These are phyloP conservation scores for Aspergillus pseudoterreus DNA, from an alignment of 2,329 filamentous ascomycete species.

Conservation along the genomic window DNA sequence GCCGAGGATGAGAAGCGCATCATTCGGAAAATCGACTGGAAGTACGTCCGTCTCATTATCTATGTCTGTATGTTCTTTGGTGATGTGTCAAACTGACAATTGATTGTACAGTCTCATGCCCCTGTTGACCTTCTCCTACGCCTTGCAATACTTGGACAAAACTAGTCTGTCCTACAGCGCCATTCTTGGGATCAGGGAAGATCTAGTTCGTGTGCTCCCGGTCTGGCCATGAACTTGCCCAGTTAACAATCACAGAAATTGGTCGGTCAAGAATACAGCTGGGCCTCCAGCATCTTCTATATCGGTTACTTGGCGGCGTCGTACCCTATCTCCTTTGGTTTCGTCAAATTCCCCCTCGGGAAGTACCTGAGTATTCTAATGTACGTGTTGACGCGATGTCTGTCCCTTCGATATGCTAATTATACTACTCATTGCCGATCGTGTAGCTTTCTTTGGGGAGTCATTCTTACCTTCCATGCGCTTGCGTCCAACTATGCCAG, in stretches of 20 bases:
- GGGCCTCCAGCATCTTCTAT: slow-evolving; percentile 23
- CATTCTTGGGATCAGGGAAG: slow-evolving; percentile 11
- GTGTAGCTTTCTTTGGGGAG: slow-evolving; percentile 24
- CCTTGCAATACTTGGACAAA: slow-evolving; percentile 30
- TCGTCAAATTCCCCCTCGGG: slow-evolving; percentile 29
- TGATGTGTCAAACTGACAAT: neutral
- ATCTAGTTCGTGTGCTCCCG: slow-evolving; percentile 5
- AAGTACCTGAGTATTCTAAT: slow-evolving; percentile 26
- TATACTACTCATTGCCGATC: neutral
- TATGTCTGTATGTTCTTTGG: neutral
- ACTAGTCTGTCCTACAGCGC: slow-evolving; percentile 16
- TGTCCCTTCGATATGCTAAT: neutral
- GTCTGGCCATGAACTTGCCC: neutral
- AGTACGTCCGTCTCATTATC: slow-evolving; percentile 3
- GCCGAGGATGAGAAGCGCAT: slow-evolving; percentile 12
- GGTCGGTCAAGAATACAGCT: slow-evolving; percentile 18
- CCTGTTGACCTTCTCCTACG: slow-evolving; percentile 15
- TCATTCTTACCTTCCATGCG: slow-evolving; percentile 25
- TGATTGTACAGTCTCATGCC: slow-evolving; percentile 15
- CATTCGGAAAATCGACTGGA: slow-evolving; percentile 12
- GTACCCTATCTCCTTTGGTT: slow-evolving; percentile 31
- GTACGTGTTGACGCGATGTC: slow-evolving; percentile 1
- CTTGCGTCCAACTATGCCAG: slow-evolving; percentile 32
- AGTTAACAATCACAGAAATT: slow-evolving; percentile 3
- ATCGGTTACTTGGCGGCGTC: slow-evolving; percentile 27